These are phyloP conservation scores for Trichomonas vaginalis DNA, from an alignment of 208 protist genomes.

Conservation along the genomic window DNA sequence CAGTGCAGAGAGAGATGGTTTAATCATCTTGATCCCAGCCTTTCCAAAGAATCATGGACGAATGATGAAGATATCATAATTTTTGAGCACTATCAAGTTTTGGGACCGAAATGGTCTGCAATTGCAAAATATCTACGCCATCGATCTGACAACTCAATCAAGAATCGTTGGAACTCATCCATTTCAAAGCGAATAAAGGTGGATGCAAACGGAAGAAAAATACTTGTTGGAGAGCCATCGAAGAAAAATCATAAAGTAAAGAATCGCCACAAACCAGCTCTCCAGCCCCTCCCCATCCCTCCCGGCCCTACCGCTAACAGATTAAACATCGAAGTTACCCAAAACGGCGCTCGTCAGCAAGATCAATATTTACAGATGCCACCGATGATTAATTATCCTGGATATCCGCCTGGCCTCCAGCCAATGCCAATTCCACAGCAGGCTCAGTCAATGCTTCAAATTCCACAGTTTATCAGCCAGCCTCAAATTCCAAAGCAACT, in stretches of 20 bases:
- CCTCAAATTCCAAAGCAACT: not conserved
- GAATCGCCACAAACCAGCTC: not conserved
- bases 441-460: not conserved
- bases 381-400: not conserved
- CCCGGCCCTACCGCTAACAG: not conserved
- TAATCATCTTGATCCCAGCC: constrained; percentile 1
- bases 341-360: not conserved
- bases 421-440: not conserved
- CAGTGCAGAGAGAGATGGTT: not conserved
- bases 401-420: not conserved
- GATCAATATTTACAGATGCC: not conserved
- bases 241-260: not conserved
- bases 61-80: not conserved
- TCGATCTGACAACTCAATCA: not conserved
- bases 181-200: not conserved
- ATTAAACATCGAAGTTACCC: not conserved
- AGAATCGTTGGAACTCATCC: not conserved
- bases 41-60: not conserved
- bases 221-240: not conserved
- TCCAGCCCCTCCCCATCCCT: not conserved
- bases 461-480: not conserved
- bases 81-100: not conserved
- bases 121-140: not conserved
- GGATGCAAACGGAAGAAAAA: not conserved
- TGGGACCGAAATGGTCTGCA: not conserved